A percentile compares a stretch with the other conserved stretches of the same genome.
Evolutionary conservation across 2,329 filamentous ascomycete species (phyloP).

Genomic region (Colletotrichum tamarilloi): DNA sequence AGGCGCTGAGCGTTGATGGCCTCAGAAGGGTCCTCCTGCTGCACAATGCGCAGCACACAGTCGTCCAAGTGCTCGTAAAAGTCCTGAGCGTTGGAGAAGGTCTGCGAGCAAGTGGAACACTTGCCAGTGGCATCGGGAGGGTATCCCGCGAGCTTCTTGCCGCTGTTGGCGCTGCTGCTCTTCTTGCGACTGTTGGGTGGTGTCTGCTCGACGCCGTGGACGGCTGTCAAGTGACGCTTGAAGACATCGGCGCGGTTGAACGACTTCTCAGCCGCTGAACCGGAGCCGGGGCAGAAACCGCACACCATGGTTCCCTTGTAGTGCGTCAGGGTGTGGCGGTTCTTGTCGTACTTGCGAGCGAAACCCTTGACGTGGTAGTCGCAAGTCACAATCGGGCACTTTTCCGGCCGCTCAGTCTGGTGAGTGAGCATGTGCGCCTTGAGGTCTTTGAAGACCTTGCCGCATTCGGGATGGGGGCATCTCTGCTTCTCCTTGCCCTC

Average conservation of each 20-base stretch:
- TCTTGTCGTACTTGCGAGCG: constrained; percentile 96
- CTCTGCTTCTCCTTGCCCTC: constrained; percentile 76
- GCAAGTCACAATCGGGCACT: constrained; percentile 92
- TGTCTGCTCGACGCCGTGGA: constrained; percentile 93
- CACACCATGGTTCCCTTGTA: constrained; percentile 99
- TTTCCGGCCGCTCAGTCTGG: constrained; percentile 89
- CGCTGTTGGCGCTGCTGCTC: constrained; percentile 52
- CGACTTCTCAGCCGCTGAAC: constrained; percentile 90
- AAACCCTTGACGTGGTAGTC: constrained; percentile 95
- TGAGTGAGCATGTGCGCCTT: constrained; percentile 97
- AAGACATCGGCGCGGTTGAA: constrained; percentile 97
- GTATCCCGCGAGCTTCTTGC: constrained; percentile 77
- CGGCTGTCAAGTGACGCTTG: constrained; percentile 90
- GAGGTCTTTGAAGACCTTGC: constrained; percentile 88
- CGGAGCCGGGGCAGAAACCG: constrained; percentile 91
- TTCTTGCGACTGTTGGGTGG: constrained; percentile 92
- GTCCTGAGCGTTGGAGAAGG: constrained; percentile 93
- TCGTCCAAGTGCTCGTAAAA: constrained; percentile 97
- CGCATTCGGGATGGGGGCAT: constrained; percentile 87
- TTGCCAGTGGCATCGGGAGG: constrained; percentile 87
- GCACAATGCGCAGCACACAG: constrained; percentile 77
- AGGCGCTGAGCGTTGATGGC: constrained; percentile 75
- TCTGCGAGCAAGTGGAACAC: constrained; percentile 93
- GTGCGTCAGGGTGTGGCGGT: constrained; percentile 91
- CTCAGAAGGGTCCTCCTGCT: constrained; percentile 77